Base-by-base conservation (phyloP, 2,329 filamentous ascomycete species). In the Penicillium sp. region DNA sequence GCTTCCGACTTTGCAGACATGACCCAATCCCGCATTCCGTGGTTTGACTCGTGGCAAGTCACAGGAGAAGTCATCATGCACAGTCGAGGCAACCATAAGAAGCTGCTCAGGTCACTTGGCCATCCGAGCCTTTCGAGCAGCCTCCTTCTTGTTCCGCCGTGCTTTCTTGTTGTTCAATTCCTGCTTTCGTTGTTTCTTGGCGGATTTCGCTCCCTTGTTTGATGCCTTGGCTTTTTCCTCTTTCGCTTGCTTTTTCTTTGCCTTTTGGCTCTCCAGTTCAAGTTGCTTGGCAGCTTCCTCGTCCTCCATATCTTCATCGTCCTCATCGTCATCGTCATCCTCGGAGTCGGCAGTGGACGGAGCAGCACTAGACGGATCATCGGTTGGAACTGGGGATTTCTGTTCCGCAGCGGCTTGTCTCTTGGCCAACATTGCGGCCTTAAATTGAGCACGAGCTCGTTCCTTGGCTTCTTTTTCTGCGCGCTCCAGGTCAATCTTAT, bases 401-500 rank as follows among this genome's bases (percentile, higher is more conserved):
- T 51, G 42, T 18, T 54, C 45, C 13, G 52, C 48, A 27, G 55
- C 47, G 29, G 56, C 56, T 10, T 51, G 51, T 38, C 65, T 68
- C 22, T 65, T 67, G 10, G 67, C 64, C 9, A 70, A 32, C 37
- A 68, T 54, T 9, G 64, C 59, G 16, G 71, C 70, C 45, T 69
- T 74, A 20, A 70, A 57, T 37, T 72, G 65, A 10, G 73, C 70
- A 23, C 64, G 65, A 7, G 71, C 70, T 41, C 67, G 69, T 46
- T 76, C 70, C 48, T 71, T 72, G 8, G 71, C 68, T 51, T 71
- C 59, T 47, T 66, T 60, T 49, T 74, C 68, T 32, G 72, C 71
- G 38, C 66, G 64, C 52, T 73, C 62, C 6, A 71, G 46, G 41
- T 76, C 71, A 47, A 70, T 64, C 54, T 72, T 71, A 23, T 75